Evolutionary conservation across 768 basidiomycete species (phyloP), one percentile per base, ranked within the genome.

Genomic region (Rhodotorula toruloides): DNA sequence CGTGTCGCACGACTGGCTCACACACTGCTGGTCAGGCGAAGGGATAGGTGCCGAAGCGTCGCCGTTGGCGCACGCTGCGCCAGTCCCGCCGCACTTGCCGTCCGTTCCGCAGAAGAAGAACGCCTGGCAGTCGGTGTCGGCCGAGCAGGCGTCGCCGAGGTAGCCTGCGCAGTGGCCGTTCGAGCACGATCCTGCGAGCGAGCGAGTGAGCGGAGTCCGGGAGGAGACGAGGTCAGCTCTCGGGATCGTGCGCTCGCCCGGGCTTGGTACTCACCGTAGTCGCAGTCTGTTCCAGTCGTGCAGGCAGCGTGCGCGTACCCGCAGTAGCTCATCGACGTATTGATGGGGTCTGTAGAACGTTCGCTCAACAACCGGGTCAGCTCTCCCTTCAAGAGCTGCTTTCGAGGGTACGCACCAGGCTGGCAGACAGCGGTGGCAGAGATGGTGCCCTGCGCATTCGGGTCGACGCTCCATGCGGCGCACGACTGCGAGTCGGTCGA

Each of bases 71-170:
- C 72, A 73, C 4, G 39, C 54, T 5, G 69, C 69, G 52, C 63
- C 58, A 1, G 57, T 32, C 7, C 72, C 72, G 7, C 72, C 72
- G 55, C 72, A 73, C 3, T 47, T 61, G 14, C 63, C 60, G 34
- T 68, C 72, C 2, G 62, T 65, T 2, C 68, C 68, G 61, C 72
- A 73, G 66, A 70, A 70, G 66, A 73, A 70, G 69, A 67, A 73
- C 31, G 68, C 72, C 59, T 64, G 67, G 58, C 71, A 68, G 54
- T 65, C 61, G 22, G 29, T 61, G 53, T 69, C 31, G 39, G 39
- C 57, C 37, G 58, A 32, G 66, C 65, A 70, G 6, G 64, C 42
- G 40, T 67, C 65, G 43, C 72, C 69, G 29, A 67, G 61, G 66
- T 68, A 67, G 17, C 68, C 65, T 3, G 42, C 43, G 66, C 65